Percentiles rank a stretch among this genome's conserved stretches.
phyloP scores from a whole-genome alignment of 148 eudicot species.

The Drosera capensis region DNA sequence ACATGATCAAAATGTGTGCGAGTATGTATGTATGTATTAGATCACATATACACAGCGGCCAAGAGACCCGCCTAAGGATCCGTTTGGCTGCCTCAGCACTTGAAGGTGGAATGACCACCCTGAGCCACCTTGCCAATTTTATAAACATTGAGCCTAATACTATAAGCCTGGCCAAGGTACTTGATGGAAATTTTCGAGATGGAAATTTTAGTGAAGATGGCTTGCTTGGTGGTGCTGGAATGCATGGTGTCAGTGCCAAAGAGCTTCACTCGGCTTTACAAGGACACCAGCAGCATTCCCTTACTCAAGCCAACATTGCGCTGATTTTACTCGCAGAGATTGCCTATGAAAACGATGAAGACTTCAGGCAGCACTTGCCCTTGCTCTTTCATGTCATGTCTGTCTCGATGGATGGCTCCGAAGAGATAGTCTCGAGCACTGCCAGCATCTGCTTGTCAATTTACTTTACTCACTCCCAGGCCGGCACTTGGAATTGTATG shows the following conservation, averaged over 20 bases:
- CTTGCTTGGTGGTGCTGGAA: conserved; percentile 40
- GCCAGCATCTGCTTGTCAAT: conserved; percentile 94
- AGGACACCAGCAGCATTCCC: conserved; percentile 95
- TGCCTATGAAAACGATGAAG: conserved; percentile 96
- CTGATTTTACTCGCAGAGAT: conserved; percentile 92
- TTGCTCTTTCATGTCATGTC: conserved; percentile 89
- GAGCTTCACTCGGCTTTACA: conserved; percentile 97
- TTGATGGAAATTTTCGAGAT: too few relatives aligned
- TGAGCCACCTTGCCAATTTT: too few relatives aligned
- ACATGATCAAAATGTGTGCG: too few relatives aligned
- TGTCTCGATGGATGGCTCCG: conserved; percentile 98
- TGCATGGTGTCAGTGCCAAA: conserved; percentile 74
- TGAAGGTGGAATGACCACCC: too few relatives aligned
- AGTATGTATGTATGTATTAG: too few relatives aligned
- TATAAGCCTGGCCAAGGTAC: too few relatives aligned
- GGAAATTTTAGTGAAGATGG: conserved; percentile 93
- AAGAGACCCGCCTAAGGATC: too few relatives aligned
- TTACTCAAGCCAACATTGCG: conserved; percentile 95
- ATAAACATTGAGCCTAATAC: too few relatives aligned
- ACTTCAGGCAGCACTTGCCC: conserved; percentile 90
- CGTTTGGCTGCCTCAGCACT: too few relatives aligned
- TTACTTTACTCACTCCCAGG: conserved; percentile 93
- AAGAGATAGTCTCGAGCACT: conserved; percentile 96
- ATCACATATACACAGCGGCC: too few relatives aligned
- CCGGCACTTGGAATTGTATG: conserved; percentile 86